These are phyloP conservation scores for Schizophyllum commune DNA, from an alignment of 1,284 basidiomycete species.

Conservation along the genomic window DNA sequence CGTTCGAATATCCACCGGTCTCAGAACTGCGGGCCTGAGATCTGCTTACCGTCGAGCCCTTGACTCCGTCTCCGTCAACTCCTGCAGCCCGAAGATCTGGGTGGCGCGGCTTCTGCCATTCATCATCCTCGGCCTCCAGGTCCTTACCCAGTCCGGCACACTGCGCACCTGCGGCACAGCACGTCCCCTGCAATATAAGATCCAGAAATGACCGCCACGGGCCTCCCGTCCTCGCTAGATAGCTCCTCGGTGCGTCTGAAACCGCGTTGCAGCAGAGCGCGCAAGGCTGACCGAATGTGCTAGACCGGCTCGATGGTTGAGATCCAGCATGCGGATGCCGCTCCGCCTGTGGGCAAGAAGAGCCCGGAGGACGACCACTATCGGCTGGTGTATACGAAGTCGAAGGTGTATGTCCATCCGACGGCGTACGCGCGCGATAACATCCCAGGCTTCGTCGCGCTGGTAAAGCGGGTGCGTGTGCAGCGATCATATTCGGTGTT, in stretches of 20 bases:
- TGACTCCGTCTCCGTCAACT: too few relatives aligned
- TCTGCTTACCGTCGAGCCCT: too few relatives aligned
- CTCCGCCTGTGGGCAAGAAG: slow-evolving; percentile 16
- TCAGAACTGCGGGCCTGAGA: too few relatives aligned
- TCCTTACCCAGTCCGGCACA: not conserved
- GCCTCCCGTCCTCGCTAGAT: slow-evolving; percentile 21
- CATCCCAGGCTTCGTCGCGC: slow-evolving; percentile 84
- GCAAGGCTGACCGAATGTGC: not conserved
- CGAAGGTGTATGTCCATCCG: slow-evolving; percentile 91
- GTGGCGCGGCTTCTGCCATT: not conserved
- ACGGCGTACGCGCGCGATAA: slow-evolving; percentile 89
- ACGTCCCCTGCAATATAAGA: not conserved
- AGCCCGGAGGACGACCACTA: slow-evolving; percentile 51
- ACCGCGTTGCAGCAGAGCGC: not conserved
- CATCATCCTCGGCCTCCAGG: not conserved
- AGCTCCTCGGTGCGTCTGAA: slow-evolving; percentile 15
- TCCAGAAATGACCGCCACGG: not conserved
- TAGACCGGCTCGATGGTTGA: slow-evolving; percentile 71
- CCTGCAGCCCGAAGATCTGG: too few relatives aligned
- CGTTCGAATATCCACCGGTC: too few relatives aligned
- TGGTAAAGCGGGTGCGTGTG: slow-evolving; percentile 70
- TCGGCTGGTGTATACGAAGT: slow-evolving; percentile 80
- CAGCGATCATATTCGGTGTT: slow-evolving; percentile 2
- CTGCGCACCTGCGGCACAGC: not conserved
- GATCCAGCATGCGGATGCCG: slow-evolving; percentile 40